Evolutionary conservation across 805 yeast genomes (phyloP).

Genomic region (Maudiozyma turicensis): DNA sequence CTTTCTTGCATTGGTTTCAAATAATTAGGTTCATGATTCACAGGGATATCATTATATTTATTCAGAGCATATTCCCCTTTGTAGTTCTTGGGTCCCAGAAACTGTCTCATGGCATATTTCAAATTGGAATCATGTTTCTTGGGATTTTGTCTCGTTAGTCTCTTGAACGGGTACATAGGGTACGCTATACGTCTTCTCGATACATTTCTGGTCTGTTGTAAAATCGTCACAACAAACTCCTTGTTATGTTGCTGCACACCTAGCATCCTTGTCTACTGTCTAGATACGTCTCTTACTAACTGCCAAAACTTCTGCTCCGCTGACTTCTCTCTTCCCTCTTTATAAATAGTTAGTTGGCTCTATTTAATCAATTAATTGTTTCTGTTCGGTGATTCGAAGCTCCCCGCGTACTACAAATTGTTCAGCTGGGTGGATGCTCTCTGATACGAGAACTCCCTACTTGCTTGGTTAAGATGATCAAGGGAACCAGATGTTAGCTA

Average conservation of each 20-base stretch:
- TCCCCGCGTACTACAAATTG: too few species aligned
- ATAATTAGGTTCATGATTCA: conserved; percentile 63
- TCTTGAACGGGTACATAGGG: conserved; percentile 41
- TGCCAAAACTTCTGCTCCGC: too few species aligned
- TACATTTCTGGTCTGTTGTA: conserved; percentile 36
- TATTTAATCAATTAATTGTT: too few species aligned
- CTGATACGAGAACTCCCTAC: too few species aligned
- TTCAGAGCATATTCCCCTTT: conserved; percentile 74
- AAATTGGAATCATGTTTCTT: conserved; percentile 41
- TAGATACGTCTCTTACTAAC: background rate
- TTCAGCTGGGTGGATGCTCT: too few species aligned
- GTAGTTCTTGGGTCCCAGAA: conserved; percentile 75
- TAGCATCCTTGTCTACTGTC: background rate
- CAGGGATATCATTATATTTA: conserved; percentile 61
- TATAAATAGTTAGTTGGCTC: too few species aligned
- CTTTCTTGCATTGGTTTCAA: conserved; percentile 45
- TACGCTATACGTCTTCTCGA: conserved; percentile 46
- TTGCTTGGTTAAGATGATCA: too few species aligned
- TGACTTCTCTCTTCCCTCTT: background rate
- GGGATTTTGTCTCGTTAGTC: conserved; percentile 33
- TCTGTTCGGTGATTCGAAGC: too few species aligned
- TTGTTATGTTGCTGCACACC: background rate
- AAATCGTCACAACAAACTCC: background rate
- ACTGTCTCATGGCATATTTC: conserved; percentile 55
- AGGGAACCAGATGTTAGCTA: too few species aligned